Evolutionary conservation across 371 early-diverging fungal genomes (phyloP), one percentile per base, ranked within the genome.

Genomic region (Mucor sp.): DNA sequence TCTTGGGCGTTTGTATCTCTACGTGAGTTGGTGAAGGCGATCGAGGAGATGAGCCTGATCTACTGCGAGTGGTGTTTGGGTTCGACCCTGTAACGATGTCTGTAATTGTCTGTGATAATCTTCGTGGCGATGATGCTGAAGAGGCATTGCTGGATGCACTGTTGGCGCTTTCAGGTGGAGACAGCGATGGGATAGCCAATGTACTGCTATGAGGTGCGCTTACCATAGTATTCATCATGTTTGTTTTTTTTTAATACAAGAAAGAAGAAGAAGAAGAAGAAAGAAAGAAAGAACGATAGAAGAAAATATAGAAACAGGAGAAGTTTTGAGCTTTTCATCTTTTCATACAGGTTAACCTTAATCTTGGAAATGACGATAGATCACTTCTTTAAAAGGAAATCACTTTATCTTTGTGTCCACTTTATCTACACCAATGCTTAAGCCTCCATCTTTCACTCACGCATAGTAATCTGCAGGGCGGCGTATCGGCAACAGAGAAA

Each of bases 71-170:
- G 1, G 66, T 35, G 8, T 50, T 23, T 6, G 25, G 50, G 19
- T 17, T 50, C 0, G 66, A 27, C 15, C 58, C 66, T 14, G 66
- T 39, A 3, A 70, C 70, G 25, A 70, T 65, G 25, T 70, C 70
- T 17, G 53, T 62, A 23, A 70, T 62, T 1, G 61, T 56, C 32
- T 70, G 70, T 25, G 70, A 70, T 62, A 70, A 17, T 58, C 66
- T 62, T 66, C 70, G 30, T 3, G 57, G 50, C 1, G 66, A 44
- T 39, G 65, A 63, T 21, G 62, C 30, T 1, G 66, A 44, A 41
- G 65, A 63, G 15, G 62, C 30, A 32, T n/a, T 58, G 35, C 15
- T 47, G n/a, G 56, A 32, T 32, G 28, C 12, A 9, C 6, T 23
- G 28, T 17, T 28, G 32, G 32, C 43, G 32, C 28, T 23, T 14